A percentile compares a stretch with the other conserved stretches of the same genome.
Evolutionary conservation across 345 rosid species (phyloP).

Genomic region (Angophora floribunda): DNA sequence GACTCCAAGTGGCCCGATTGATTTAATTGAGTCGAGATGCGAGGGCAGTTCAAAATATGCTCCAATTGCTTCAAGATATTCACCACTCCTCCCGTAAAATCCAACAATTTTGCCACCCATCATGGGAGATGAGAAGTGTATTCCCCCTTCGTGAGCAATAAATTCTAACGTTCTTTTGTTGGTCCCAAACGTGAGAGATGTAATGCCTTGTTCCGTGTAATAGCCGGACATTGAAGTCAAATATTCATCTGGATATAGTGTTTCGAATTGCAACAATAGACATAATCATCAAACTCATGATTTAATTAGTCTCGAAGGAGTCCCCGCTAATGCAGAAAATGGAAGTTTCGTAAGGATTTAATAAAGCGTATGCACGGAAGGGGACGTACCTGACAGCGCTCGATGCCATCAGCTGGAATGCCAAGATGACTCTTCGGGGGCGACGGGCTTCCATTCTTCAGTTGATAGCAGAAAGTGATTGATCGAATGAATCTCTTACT

Average conservation of each 20-base stretch:
- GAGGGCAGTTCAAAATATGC: not conserved
- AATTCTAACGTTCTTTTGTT: not conserved
- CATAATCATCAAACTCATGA: not conserved
- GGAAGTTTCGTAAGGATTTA: not conserved
- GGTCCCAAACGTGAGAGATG: not conserved
- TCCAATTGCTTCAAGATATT: not conserved
- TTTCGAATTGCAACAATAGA: not conserved
- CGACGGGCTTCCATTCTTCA: too few relatives aligned
- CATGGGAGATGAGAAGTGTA: not conserved
- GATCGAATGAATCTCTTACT: too few relatives aligned
- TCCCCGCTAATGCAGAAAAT: not conserved
- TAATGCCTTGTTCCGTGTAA: not conserved
- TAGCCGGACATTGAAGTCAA: not conserved
- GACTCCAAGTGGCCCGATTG: not conserved
- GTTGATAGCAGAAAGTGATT: too few relatives aligned
- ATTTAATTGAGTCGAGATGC: not conserved
- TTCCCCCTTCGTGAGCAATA: not conserved
- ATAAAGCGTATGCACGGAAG: not conserved
- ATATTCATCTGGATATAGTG: not conserved
- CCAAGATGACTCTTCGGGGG: too few relatives aligned
- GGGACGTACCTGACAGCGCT: not conserved
- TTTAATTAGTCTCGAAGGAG: not conserved
- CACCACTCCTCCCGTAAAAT: not conserved
- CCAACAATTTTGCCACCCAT: not conserved
- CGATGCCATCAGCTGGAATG: too few relatives aligned